Evolutionary conservation across 108 stramenopile genomes (phyloP).

Genomic region (Stephanodiscus minutulus): DNA sequence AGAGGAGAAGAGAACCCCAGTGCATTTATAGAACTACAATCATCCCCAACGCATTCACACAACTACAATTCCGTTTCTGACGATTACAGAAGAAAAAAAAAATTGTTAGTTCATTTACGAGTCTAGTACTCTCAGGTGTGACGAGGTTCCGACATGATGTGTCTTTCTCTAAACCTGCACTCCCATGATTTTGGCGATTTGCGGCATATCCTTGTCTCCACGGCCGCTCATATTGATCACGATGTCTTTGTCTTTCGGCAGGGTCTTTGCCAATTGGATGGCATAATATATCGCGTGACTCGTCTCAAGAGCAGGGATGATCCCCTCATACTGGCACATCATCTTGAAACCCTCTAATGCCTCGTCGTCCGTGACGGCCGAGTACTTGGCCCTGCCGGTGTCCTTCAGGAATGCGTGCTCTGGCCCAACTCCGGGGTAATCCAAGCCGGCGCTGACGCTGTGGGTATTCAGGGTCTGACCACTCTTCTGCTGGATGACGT

Average conservation of each 20-base stretch:
- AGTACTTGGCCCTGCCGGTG: constrained; percentile 88
- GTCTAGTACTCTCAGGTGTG: not conserved
- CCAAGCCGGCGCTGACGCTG: constrained; percentile 93
- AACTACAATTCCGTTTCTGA: too few relatives aligned
- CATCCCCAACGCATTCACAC: too few relatives aligned
- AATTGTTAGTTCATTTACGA: not conserved
- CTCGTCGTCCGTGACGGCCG: constrained; percentile 88
- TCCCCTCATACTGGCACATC: constrained; percentile 92
- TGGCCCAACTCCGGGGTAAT: constrained; percentile 97
- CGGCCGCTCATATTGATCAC: constrained; percentile 95
- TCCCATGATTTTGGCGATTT: constrained; percentile 92
- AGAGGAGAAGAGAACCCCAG: too few relatives aligned
- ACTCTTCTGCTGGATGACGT: constrained; percentile 88
- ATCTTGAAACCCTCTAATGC: constrained; percentile 91
- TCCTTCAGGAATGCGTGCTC: constrained; percentile 95
- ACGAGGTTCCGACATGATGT: not conserved
- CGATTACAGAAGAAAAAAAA: too few relatives aligned
- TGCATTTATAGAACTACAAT: too few relatives aligned
- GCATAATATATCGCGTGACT: constrained; percentile 93
- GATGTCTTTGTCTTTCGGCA: constrained; percentile 86
- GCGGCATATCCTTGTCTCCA: constrained; percentile 98
- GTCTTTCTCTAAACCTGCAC: constrained; percentile 72
- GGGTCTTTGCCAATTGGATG: constrained; percentile 87
- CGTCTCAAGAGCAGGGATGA: constrained; percentile 96
- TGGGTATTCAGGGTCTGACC: constrained; percentile 94